Evolutionary conservation across 495 filamentous ascomycete species (phyloP).

Genomic region (Xylaria sp.): DNA sequence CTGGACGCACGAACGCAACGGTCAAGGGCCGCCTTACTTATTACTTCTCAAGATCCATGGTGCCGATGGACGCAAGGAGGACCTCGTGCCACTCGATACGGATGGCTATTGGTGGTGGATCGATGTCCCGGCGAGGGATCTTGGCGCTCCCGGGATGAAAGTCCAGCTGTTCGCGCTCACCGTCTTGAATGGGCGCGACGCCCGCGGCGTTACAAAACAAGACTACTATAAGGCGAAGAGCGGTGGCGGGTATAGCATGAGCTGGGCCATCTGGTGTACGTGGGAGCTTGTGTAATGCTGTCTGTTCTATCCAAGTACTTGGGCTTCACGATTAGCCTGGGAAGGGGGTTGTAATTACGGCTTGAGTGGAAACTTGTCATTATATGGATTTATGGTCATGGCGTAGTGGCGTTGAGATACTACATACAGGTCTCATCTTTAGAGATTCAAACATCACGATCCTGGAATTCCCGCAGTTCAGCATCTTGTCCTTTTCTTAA

Average conservation of each 20-base stretch:
- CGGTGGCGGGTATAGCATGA: conserved; percentile 60
- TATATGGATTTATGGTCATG: background rate
- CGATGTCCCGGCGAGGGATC: conserved; percentile 67
- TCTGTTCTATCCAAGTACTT: background rate
- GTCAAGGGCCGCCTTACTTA: conserved; percentile 65
- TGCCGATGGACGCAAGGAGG: conserved; percentile 70
- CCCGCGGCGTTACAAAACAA: conserved; percentile 68
- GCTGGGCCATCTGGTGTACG: conserved; percentile 64
- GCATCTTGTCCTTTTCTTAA: background rate
- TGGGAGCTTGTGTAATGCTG: conserved; percentile 67
- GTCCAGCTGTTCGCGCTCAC: conserved; percentile 68
- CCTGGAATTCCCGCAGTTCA: background rate
- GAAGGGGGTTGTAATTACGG: conserved; percentile 5
- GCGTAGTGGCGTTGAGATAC: conserved; percentile 9
- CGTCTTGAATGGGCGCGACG: conserved; percentile 67
- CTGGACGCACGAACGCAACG: conserved; percentile 73
- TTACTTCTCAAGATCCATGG: conserved; percentile 72
- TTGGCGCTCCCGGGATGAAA: conserved; percentile 74
- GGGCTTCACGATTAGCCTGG: background rate
- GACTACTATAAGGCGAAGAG: conserved; percentile 70
- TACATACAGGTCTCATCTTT: background rate
- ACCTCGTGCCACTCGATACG: conserved; percentile 66
- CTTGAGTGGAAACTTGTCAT: background rate
- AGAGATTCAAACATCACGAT: background rate
- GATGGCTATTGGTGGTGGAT: conserved; percentile 77